Evolutionary conservation across 768 basidiomycete genomes (phyloP).

Genomic region (Leccinellum rugosiceps): DNA sequence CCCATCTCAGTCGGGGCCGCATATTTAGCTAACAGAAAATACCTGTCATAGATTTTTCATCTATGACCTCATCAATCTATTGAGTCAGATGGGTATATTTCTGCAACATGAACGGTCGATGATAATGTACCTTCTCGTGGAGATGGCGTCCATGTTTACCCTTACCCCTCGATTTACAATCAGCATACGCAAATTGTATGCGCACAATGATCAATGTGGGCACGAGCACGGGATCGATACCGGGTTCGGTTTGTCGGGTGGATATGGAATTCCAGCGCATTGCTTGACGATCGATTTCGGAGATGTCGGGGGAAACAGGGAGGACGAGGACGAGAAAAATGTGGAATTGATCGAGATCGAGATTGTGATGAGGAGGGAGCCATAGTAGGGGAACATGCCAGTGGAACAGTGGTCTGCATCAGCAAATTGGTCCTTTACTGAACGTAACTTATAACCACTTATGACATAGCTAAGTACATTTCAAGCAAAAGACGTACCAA

Average conservation of each 20-base stretch:
- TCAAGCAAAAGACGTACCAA: neutral
- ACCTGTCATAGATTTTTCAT: neutral
- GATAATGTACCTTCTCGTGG: neutral
- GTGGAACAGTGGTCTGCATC: neutral
- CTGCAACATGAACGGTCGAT: neutral
- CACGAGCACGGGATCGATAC: neutral
- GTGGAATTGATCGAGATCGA: neutral
- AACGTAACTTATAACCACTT: neutral
- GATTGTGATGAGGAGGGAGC: neutral
- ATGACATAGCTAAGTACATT: neutral
- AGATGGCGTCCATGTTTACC: neutral
- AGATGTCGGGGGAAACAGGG: neutral
- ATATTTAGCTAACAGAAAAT: neutral
- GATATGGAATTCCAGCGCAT: neutral
- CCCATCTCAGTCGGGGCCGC: neutral
- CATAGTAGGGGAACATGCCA: too few relatives aligned
- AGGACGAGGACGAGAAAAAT: neutral
- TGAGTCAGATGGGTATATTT: neutral
- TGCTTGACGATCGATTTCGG: neutral
- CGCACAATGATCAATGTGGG: neutral
- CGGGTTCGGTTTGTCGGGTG: neutral
- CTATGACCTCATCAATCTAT: neutral
- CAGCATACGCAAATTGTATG: neutral
- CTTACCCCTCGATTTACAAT: neutral
- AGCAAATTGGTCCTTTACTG: neutral